Conservation (phyloP, 2,329 filamentous ascomycete species). For the Penicillium sp. region DNA sequence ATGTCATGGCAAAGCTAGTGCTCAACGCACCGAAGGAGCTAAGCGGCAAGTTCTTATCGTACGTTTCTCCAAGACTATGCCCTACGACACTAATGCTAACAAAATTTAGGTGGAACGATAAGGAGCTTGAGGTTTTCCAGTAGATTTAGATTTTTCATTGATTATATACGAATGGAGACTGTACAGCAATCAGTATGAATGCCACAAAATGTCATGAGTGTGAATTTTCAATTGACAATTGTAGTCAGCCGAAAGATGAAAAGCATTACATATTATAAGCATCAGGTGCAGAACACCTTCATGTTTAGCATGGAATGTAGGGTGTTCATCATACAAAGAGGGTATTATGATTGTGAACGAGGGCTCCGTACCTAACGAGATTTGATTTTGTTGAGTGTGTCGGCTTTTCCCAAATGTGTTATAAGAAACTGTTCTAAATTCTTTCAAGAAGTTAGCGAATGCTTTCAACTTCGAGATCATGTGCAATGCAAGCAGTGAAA, state of each 20-base stretch:
- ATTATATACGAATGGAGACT: slow-evolving; percentile 3
- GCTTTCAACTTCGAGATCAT: slow-evolving; percentile 7
- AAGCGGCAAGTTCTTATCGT: slow-evolving; percentile 68
- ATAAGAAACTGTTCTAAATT: neutral
- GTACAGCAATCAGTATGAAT: slow-evolving; percentile 30
- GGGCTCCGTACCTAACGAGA: slow-evolving; percentile 24
- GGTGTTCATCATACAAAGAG: slow-evolving; percentile 50
- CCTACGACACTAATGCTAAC: slow-evolving; percentile 23
- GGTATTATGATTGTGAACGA: slow-evolving; percentile 8
- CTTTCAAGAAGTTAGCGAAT: slow-evolving; percentile 30
- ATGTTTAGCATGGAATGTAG: slow-evolving; percentile 65
- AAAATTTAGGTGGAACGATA: slow-evolving; percentile 45
- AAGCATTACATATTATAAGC: slow-evolving; percentile 59
- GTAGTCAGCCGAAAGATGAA: slow-evolving; percentile 64
- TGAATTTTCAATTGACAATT: slow-evolving; percentile 14
- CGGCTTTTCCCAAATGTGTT: neutral
- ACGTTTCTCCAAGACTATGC: slow-evolving; percentile 14
- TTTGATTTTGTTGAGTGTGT: neutral
- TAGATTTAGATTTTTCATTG: slow-evolving; percentile 19
- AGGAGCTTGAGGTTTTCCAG: slow-evolving; percentile 45
- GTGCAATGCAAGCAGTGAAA: slow-evolving; percentile 11
- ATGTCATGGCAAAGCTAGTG: slow-evolving; percentile 79
- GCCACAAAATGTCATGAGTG: slow-evolving; percentile 21
- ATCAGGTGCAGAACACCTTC: slow-evolving; percentile 52
- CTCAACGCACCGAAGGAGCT: slow-evolving; percentile 63